phyloP scores from a whole-genome alignment of 148 eudicot species.

The Mesembryanthemum crystallinum region DNA sequence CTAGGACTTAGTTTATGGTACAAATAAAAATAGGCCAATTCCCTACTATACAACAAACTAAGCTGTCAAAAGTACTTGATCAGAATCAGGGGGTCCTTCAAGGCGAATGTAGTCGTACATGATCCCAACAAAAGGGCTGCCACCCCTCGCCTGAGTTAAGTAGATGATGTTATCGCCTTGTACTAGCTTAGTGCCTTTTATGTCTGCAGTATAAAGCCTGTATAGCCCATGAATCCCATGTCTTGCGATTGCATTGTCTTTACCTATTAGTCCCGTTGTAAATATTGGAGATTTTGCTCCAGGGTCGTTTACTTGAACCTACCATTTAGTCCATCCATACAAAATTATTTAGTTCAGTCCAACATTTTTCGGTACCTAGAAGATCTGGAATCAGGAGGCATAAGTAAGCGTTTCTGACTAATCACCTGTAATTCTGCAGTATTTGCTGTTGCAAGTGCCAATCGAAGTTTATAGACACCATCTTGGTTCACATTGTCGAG shows the following conservation, averaged over 20 bases:
- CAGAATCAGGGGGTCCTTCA: slow-evolving; percentile 48
- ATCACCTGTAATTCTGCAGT: slow-evolving; percentile 54
- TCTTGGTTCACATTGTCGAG: slow-evolving; percentile 31
- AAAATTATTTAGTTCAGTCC: neutral
- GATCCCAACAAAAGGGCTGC: slow-evolving; percentile 60
- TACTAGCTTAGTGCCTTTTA: slow-evolving; percentile 37
- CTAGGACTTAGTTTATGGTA: no score
- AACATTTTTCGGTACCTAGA: neutral
- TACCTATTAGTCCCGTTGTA: slow-evolving; percentile 63
- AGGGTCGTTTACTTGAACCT: slow-evolving; percentile 71
- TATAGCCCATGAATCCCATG: slow-evolving; percentile 87
- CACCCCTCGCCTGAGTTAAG: slow-evolving; percentile 56
- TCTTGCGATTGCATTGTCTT: slow-evolving; percentile 76
- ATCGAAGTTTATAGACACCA: slow-evolving; percentile 47
- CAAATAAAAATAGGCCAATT: no score
- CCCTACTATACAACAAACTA: no score
- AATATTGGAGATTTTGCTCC: slow-evolving; percentile 45
- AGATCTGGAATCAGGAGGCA: neutral
- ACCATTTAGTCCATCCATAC: neutral
- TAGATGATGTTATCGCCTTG: slow-evolving; percentile 58
- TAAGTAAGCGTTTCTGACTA: neutral
- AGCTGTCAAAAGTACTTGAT: neutral
- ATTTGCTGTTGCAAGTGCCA: slow-evolving; percentile 69
- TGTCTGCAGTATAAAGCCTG: slow-evolving; percentile 54
- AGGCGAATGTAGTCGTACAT: slow-evolving; percentile 85